phyloP scores from a whole-genome alignment of 139 green algal genomes.

The Chlorella vulgaris region DNA sequence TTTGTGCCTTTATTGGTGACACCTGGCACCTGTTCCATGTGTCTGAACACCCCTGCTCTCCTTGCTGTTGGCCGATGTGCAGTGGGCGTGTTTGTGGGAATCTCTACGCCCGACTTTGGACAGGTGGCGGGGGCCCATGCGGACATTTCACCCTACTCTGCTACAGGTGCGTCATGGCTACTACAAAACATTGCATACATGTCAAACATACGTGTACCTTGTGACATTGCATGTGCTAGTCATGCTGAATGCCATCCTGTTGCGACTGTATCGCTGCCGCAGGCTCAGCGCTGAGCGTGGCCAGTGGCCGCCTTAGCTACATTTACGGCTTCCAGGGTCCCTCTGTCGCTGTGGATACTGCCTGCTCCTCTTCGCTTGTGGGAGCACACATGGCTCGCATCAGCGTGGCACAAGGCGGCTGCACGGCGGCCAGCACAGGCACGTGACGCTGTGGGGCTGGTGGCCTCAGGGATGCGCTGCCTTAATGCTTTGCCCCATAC shows the following conservation, averaged over 20 bases:
- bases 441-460: too few relatives aligned
- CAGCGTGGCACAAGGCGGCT: conserved; percentile 27
- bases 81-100: conserved; percentile 72
- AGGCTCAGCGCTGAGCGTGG: conserved; percentile 66
- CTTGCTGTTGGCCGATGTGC: background rate
- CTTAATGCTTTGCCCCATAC: too few relatives aligned
- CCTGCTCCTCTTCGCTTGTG: conserved; percentile 80
- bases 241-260: background rate
- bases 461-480: too few relatives aligned
- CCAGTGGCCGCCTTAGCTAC: conserved; percentile 81
- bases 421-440: conserved; percentile 5
- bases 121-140: background rate
- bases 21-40: too few relatives aligned
- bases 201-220: too few relatives aligned
- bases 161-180: background rate
- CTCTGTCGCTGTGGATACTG: conserved; percentile 81
- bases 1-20: too few relatives aligned
- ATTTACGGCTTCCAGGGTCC: conserved; percentile 71
- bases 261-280: background rate
- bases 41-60: background rate
- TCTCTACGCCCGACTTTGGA: conserved; percentile 33
- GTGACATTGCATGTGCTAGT: background rate
- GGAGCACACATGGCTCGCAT: conserved; percentile 67
- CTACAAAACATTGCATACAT: too few relatives aligned
- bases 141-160: conserved; percentile 18